Base-by-base conservation (phyloP, 495 filamentous ascomycete genomes). In the Neurospora sp. region DNA sequence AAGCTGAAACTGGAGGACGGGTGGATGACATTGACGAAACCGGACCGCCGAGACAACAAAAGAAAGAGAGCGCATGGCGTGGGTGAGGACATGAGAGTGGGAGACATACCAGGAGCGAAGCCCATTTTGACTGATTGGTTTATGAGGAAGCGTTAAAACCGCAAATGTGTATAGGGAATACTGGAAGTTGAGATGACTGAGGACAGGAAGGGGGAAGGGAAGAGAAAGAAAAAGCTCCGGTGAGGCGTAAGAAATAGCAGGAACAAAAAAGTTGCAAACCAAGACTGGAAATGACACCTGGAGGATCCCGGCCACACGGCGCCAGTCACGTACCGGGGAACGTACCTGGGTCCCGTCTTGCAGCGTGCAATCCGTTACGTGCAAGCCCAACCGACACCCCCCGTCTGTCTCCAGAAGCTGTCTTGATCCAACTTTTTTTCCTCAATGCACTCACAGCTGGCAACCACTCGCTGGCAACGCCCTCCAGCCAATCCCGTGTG, bases 71-170 rank as follows among this genome's bases (percentile, higher is more conserved):
- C 69, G 69, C 45, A 31, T 71, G 39, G 71, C 35, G 69, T 41
- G 35, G 42, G 35, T 20, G 39, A 22, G 41, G 35, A 47, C 27
- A 39, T 42, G 12, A 61, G 44, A 69, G 71, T n/a, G 22, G 59
- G 20, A 39, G 68, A 84, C 84, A 38, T 84, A 86, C 84, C 84
- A 44, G 76, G 59, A 75, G 78, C 73, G 82, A 81, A 80, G 77
- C 70, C 72, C 84, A 86, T 86, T 74, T 83, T 85, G 84, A 78
- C 74, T 75, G 74, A 73, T 74, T 71, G 72, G 35, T 73, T 73
- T 70, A 53, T 69, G 65, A 27, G 45, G 45, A 53, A 53, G 45
- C 45, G 45, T 53, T 53, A 53, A 27, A 53, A 53, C 45, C 45
- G 20, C 45, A 53, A 53, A 53, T 20, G 20, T 39, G 71, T 71